Evolutionary conservation across 495 filamentous ascomycete genomes (phyloP).

Genomic region (Penicillium fimorum): DNA sequence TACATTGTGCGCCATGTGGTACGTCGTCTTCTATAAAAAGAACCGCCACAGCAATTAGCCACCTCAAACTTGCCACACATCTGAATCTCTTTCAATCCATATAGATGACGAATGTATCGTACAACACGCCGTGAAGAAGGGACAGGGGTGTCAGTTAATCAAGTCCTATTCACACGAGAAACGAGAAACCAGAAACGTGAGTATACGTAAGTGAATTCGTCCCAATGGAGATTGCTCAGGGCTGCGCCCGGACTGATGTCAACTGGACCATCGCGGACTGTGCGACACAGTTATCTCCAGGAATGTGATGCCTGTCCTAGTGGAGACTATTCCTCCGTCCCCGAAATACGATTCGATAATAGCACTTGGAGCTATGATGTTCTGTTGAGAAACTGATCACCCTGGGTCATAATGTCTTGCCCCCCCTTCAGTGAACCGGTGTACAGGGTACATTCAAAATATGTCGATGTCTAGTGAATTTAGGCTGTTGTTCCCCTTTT

Average conservation of each 20-base stretch:
- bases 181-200: neutral
- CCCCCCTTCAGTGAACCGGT: neutral
- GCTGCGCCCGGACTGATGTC: neutral
- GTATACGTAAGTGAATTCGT: neutral
- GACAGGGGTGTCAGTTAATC: neutral
- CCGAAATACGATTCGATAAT: neutral
- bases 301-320: neutral
- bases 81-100: neutral
- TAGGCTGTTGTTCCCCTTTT: neutral
- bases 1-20: neutral
- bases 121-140: neutral
- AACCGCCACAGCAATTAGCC: constrained; percentile 3
- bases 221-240: neutral
- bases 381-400: neutral
- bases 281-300: neutral
- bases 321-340: neutral
- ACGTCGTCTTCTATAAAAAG: constrained; percentile 9
- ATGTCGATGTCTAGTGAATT: neutral
- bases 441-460: neutral
- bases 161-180: too few relatives aligned
- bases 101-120: neutral
- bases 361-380: neutral
- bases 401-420: neutral
- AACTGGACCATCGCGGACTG: neutral
- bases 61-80: neutral